These are phyloP conservation scores for Colletotrichum spaethianum DNA, from an alignment of 2,329 filamentous ascomycete species.

Conservation along the genomic window DNA sequence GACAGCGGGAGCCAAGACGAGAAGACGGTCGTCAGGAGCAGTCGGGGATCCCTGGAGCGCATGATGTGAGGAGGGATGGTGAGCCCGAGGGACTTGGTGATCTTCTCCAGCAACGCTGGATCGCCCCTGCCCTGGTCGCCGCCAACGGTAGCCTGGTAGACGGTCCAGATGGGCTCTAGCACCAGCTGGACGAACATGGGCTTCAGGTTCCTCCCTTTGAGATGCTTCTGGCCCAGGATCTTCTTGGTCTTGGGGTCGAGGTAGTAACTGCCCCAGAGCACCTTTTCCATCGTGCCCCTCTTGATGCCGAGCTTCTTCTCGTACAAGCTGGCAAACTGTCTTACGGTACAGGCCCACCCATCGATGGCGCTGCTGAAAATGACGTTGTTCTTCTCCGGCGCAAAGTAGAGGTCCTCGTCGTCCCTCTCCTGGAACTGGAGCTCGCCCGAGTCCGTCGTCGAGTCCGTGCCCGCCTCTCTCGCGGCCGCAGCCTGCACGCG, in stretches of 20 bases:
- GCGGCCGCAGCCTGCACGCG: slow-evolving; percentile 73
- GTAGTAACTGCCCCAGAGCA: slow-evolving; percentile 97
- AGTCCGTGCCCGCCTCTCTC: slow-evolving; percentile 48
- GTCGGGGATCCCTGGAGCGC: slow-evolving; percentile 85
- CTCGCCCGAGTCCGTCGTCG: slow-evolving; percentile 69
- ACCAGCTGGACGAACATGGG: slow-evolving; percentile 98
- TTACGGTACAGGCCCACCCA: slow-evolving; percentile 98
- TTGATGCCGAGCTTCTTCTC: slow-evolving; percentile 98
- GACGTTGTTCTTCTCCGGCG: slow-evolving; percentile 98
- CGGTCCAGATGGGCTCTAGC: slow-evolving; percentile 95
- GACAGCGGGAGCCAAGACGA: slow-evolving; percentile 92
- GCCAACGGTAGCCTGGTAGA: slow-evolving; percentile 91
- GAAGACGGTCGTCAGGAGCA: slow-evolving; percentile 89
- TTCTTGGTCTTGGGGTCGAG: slow-evolving; percentile 97
- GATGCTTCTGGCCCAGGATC: slow-evolving; percentile 88
- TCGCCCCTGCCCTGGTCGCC: slow-evolving; percentile 88
- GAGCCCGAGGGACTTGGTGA: slow-evolving; percentile 91
- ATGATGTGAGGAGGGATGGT: slow-evolving; percentile 87
- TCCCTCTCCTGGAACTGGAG: slow-evolving; percentile 89
- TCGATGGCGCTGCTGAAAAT: slow-evolving; percentile 98
- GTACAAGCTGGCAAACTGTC: slow-evolving; percentile 93
- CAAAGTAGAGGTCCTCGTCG: slow-evolving; percentile 98
- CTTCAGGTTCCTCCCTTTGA: slow-evolving; percentile 92
- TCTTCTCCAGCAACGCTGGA: slow-evolving; percentile 87
- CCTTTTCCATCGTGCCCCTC: slow-evolving; percentile 87